Conservation (phyloP, 2,329 filamentous ascomycete species). For the Epichloe hybrida region DNA sequence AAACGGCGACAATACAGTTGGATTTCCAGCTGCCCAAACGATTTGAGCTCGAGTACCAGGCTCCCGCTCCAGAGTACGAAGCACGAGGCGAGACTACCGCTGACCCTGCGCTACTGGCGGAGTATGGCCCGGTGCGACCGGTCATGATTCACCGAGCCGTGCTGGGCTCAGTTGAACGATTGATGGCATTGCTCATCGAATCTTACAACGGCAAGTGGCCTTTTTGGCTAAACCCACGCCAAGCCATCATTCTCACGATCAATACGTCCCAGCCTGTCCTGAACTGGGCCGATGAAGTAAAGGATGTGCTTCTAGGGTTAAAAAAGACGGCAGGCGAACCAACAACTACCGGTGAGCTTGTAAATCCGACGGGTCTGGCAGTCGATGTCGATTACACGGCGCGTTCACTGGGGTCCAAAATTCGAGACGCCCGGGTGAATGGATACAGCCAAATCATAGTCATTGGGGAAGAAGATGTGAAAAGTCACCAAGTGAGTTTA, state of each 20-base stretch:
- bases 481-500: slow-evolving; percentile 38
- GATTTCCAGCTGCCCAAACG: slow-evolving; percentile 81
- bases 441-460: slow-evolving; percentile 64
- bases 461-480: slow-evolving; percentile 52
- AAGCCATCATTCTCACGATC: slow-evolving; percentile 61
- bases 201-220: slow-evolving; percentile 70
- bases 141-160: slow-evolving; percentile 80
- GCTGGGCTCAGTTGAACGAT: slow-evolving; percentile 69
- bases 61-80: slow-evolving; percentile 51
- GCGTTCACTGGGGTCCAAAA: slow-evolving; percentile 52
- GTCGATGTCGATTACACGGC: slow-evolving; percentile 58
- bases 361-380: slow-evolving; percentile 45
- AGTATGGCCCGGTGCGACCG: slow-evolving; percentile 49
- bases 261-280: slow-evolving; percentile 46
- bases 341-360: slow-evolving; percentile 28
- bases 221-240: slow-evolving; percentile 71
- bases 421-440: slow-evolving; percentile 55
- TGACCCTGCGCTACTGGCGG: slow-evolving; percentile 32
- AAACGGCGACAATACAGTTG: slow-evolving; percentile 78
- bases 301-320: slow-evolving; percentile 37
- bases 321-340: slow-evolving; percentile 18
- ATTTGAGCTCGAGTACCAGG: slow-evolving; percentile 63
- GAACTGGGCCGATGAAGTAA: slow-evolving; percentile 31
- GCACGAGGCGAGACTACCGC: slow-evolving; percentile 35
- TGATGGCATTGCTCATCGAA: slow-evolving; percentile 77